Percentiles rank a stretch among this genome's conserved stretches.
These are phyloP conservation scores for Xylona heveae DNA, from an alignment of 495 filamentous ascomycete genomes.

Conservation along the genomic window DNA sequence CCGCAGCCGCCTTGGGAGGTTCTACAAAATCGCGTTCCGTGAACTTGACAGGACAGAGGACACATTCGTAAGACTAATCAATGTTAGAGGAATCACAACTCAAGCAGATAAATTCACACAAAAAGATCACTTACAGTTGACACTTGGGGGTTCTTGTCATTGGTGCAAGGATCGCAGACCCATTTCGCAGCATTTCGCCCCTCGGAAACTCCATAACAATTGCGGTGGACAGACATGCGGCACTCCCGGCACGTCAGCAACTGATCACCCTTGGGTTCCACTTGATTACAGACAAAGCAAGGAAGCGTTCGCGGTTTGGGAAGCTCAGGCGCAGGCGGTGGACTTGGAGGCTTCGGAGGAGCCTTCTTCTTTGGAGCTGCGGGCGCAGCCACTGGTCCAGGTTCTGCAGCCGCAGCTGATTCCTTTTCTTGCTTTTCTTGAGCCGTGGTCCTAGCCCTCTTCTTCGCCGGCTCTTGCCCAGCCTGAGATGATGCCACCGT, in stretches of 20 bases:
- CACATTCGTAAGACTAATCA: slow-evolving; percentile 62
- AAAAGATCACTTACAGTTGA: slow-evolving; percentile 44
- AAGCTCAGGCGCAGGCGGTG: slow-evolving; percentile 43
- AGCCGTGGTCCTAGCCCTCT: slow-evolving; percentile 27
- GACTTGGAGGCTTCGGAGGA: slow-evolving; percentile 21
- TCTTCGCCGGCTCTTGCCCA: slow-evolving; percentile 30
- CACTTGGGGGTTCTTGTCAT: slow-evolving; percentile 70
- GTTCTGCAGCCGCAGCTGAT: not conserved
- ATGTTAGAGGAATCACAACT: not conserved
- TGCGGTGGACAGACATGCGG: slow-evolving; percentile 77
- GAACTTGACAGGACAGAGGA: slow-evolving; percentile 61
- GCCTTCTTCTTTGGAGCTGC: slow-evolving; percentile 1
- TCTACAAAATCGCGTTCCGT: slow-evolving; percentile 69
- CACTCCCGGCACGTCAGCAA: slow-evolving; percentile 58
- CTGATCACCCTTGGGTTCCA: slow-evolving; percentile 50
- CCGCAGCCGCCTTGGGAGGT: slow-evolving; percentile 54
- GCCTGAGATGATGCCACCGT: slow-evolving; percentile 22
- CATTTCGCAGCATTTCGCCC: slow-evolving; percentile 56
- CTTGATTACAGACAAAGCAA: slow-evolving; percentile 63
- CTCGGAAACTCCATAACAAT: slow-evolving; percentile 71
- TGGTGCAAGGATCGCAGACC: slow-evolving; percentile 88
- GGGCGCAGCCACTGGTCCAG: not conserved
- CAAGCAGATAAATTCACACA: not conserved
- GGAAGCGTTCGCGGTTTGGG: slow-evolving; percentile 58
- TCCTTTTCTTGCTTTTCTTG: slow-evolving; percentile 11